Conservation (phyloP, 2,329 filamentous ascomycete genomes). For the Teratosphaeria destructans region DNA sequence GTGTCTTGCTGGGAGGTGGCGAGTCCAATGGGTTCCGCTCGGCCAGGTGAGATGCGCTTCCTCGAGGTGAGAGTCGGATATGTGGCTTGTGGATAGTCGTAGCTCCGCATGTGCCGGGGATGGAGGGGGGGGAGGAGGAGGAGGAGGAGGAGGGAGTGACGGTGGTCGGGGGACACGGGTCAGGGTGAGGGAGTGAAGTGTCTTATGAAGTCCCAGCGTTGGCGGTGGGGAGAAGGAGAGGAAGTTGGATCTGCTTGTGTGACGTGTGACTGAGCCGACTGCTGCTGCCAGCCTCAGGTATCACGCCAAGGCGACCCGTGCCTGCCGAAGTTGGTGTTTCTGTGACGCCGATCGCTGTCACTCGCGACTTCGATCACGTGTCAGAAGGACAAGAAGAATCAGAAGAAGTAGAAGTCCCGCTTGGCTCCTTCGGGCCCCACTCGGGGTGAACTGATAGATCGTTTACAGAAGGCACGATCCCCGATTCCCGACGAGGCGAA, state of each 20-base stretch:
- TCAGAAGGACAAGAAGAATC: neutral
- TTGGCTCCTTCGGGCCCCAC: neutral
- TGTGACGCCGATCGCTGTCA: neutral
- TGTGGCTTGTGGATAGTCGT: neutral
- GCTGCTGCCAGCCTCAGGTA: neutral
- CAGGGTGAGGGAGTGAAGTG: neutral
- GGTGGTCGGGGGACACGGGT: neutral
- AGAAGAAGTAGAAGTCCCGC: no score
- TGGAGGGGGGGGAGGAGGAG: neutral
- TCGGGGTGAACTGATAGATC: neutral
- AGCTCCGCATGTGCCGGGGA: neutral
- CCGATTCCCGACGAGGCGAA: neutral
- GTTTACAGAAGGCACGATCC: neutral
- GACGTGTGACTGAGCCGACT: neutral
- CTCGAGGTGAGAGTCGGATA: neutral
- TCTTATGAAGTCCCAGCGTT: neutral
- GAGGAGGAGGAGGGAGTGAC: neutral
- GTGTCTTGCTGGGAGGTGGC: neutral
- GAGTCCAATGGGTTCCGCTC: neutral
- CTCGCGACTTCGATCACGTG: neutral
- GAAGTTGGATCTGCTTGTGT: neutral
- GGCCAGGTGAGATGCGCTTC: neutral
- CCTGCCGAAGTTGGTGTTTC: neutral
- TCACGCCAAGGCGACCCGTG: neutral
- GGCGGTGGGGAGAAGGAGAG: neutral